Percentiles rank a stretch among this genome's conserved stretches.
phyloP scores from a whole-genome alignment of 1,139 yeast genomes.

The Diutina pseudorugosa region DNA sequence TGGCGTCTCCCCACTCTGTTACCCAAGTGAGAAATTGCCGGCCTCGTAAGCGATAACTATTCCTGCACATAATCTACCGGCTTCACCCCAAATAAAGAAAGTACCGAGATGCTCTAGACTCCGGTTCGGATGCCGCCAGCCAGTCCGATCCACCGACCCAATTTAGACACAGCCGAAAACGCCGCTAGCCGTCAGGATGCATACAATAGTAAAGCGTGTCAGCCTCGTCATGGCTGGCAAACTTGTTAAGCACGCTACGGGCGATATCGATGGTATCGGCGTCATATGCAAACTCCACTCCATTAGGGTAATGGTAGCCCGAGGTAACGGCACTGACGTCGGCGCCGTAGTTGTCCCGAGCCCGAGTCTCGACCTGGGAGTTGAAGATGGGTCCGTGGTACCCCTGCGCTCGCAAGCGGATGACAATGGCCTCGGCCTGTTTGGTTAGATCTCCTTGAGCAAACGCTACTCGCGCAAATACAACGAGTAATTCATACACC shows the following conservation, averaged over 20 bases:
- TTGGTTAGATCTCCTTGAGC: slow-evolving; percentile 29
- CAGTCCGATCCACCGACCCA: not conserved
- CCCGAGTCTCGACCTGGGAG: slow-evolving; percentile 26
- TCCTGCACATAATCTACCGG: too few relatives aligned
- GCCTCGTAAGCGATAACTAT: too few relatives aligned
- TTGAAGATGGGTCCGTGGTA: slow-evolving; percentile 24
- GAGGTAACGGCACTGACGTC: not conserved
- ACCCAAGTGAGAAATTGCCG: too few relatives aligned
- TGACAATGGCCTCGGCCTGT: slow-evolving; percentile 23
- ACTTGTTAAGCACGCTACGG: slow-evolving; percentile 55
- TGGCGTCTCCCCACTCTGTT: too few relatives aligned
- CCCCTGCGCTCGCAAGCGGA: slow-evolving; percentile 14
- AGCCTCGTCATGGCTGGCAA: slow-evolving; percentile 68
- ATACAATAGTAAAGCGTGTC: slow-evolving; percentile 61
- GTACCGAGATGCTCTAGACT: not conserved
- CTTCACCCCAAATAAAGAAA: too few relatives aligned
- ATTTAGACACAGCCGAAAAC: too few relatives aligned
- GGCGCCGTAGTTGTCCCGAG: slow-evolving; percentile 15
- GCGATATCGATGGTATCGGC: slow-evolving; percentile 57
- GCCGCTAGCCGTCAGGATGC: slow-evolving; percentile 16
- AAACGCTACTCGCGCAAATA: slow-evolving; percentile 46
- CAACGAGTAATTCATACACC: slow-evolving; percentile 36
- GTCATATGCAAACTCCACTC: slow-evolving; percentile 23
- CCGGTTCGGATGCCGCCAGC: not conserved
- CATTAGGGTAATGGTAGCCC: not conserved